Percentiles rank a stretch among this genome's conserved stretches.
Conservation (phyloP, 768 basidiomycete species). For the Nevesoporus exiguus region DNA sequence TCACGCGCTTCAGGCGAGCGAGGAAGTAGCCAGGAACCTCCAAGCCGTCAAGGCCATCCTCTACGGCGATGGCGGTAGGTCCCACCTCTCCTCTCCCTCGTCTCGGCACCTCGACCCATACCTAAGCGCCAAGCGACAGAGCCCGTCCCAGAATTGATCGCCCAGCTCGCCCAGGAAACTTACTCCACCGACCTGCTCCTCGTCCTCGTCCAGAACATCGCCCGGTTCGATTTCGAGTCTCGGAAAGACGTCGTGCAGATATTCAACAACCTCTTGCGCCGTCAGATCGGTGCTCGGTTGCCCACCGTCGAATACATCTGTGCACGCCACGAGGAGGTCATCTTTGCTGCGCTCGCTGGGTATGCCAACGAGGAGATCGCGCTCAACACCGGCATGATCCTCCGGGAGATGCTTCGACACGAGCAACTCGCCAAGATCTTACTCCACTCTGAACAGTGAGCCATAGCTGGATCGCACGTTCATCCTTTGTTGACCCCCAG, state of each 20-base stretch:
- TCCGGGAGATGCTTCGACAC: constrained; percentile 94
- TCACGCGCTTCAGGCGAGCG: constrained; percentile 58
- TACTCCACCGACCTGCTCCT: constrained; percentile 88
- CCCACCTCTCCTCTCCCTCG: not conserved
- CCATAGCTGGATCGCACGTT: not conserved
- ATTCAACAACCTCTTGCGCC: constrained; percentile 82
- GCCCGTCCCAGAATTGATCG: constrained; percentile 83
- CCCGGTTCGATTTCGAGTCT: constrained; percentile 91
- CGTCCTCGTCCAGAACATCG: constrained; percentile 75
- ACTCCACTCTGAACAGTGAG: constrained; percentile 91
- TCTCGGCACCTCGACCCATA: constrained; percentile 4
- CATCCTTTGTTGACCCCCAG: not conserved
- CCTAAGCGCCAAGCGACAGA: constrained; percentile 40
- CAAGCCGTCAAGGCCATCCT: constrained; percentile 88
- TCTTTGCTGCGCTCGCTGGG: constrained; percentile 84
- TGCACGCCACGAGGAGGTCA: constrained; percentile 66
- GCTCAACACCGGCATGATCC: constrained; percentile 95
- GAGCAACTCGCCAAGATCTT: constrained; percentile 88
- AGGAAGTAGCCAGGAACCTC: constrained; percentile 86
- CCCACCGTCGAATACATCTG: constrained; percentile 96
- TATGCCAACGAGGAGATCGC: constrained; percentile 96
- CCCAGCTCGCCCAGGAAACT: constrained; percentile 94
- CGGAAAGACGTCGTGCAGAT: constrained; percentile 83
- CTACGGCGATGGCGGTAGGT: constrained; percentile 82
- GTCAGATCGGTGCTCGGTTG: constrained; percentile 90